Percentiles rank a stretch among this genome's conserved stretches.
Evolutionary conservation across 176 grass and related monocot species (phyloP).

Genomic region (Triticum dicoccoides): DNA sequence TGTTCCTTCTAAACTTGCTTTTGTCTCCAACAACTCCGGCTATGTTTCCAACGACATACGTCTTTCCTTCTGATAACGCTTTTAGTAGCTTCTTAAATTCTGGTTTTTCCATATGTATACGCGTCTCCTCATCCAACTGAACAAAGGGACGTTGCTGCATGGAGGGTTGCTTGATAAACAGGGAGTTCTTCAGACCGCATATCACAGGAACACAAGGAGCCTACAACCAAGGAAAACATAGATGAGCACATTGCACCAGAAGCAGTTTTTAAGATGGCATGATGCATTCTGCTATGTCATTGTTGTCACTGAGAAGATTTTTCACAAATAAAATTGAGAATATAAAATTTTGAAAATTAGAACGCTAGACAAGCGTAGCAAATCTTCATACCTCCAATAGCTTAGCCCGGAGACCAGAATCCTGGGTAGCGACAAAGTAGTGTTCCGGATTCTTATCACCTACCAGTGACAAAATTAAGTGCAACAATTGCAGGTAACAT

Average conservation of each 20-base stretch:
- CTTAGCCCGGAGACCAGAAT: constrained; percentile 54
- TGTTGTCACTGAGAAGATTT: too few species aligned
- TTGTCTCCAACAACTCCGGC: constrained; percentile 40
- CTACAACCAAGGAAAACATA: neutral
- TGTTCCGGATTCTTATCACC: constrained; percentile 65
- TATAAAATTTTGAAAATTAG: neutral
- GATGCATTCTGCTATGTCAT: neutral
- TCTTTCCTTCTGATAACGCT: constrained; percentile 34
- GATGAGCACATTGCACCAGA: neutral
- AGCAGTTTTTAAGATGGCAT: neutral
- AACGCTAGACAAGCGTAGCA: neutral
- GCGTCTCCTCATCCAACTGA: too few species aligned
- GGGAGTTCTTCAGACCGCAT: too few species aligned
- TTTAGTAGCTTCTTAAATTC: too few species aligned
- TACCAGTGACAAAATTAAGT: constrained; percentile 38
- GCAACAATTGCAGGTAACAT: too few species aligned
- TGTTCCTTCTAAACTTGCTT: constrained; percentile 77
- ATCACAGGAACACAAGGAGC: too few species aligned
- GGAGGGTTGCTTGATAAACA: too few species aligned
- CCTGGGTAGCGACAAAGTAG: constrained; percentile 77
- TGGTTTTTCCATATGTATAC: too few species aligned
- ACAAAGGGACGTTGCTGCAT: too few species aligned
- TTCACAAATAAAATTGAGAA: neutral
- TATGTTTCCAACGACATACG: constrained; percentile 10
- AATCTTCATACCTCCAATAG: constrained; percentile 57